A percentile compares a stretch with the other conserved stretches of the same genome.
Conservation (phyloP, 164 flowering plant species). For the Vitis cinerea region DNA sequence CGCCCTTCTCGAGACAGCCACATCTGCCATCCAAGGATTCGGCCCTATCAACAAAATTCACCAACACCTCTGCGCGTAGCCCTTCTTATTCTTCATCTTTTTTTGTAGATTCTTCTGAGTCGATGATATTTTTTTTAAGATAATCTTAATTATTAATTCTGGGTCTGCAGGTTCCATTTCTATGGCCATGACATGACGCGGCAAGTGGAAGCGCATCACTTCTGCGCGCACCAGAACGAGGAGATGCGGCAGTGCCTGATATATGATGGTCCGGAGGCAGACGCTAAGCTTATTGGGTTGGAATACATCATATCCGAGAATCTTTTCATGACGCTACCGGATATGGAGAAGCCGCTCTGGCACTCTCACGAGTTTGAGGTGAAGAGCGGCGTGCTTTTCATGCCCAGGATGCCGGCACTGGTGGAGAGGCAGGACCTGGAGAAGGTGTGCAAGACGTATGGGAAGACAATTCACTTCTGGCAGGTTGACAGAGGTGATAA, state of each 20-base stretch:
- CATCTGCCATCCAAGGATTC: constrained; percentile 67
- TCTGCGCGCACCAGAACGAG: constrained; percentile 77
- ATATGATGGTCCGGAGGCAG: constrained; percentile 54
- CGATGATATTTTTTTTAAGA: no score
- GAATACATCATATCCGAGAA: constrained; percentile 75
- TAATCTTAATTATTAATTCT: neutral
- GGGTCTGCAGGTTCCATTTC: constrained; percentile 57
- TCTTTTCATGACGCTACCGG: constrained; percentile 68
- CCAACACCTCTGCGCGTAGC: constrained; percentile 95
- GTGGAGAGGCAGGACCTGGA: constrained; percentile 65
- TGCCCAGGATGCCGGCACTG: constrained; percentile 74
- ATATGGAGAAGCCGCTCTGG: constrained; percentile 82
- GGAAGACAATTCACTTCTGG: constrained; percentile 85
- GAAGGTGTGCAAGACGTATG: constrained; percentile 75
- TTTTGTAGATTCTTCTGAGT: no score
- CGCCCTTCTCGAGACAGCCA: constrained; percentile 62
- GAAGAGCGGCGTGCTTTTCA: constrained; percentile 75
- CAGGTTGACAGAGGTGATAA: constrained; percentile 74
- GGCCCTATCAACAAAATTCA: constrained; percentile 78
- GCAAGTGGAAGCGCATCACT: constrained; percentile 96
- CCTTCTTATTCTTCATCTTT: neutral
- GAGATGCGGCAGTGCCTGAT: constrained; percentile 91
- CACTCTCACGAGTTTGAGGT: constrained; percentile 92
- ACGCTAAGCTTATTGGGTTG: constrained; percentile 72
- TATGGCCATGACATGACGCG: constrained; percentile 82